A percentile compares a stretch with the other conserved stretches of the same genome.
phyloP scores from a whole-genome alignment of 352 stramenopile genomes.

The Globisporangium heterothallicum region DNA sequence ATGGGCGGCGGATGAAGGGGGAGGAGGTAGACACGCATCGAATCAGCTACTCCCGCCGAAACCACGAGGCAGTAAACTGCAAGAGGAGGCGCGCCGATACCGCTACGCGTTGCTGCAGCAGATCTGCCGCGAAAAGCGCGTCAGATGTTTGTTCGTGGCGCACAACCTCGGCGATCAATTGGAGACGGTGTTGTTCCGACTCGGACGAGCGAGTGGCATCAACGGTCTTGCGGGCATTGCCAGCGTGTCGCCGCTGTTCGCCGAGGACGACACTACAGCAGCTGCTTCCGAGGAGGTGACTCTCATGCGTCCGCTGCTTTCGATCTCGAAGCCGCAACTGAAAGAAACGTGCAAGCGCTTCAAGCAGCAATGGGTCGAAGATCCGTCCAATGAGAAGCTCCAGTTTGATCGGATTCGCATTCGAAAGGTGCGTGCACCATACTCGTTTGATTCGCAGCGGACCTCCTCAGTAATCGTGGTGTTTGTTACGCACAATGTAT shows the following conservation, averaged over 20 bases:
- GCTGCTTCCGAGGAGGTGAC: slow-evolving; percentile 8
- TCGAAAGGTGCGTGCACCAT: slow-evolving; percentile 42
- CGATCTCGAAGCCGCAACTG: slow-evolving; percentile 48
- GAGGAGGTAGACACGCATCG: background rate
- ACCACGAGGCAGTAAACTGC: slow-evolving; percentile 64
- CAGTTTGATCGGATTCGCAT: slow-evolving; percentile 80
- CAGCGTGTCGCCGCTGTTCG: slow-evolving; percentile 21
- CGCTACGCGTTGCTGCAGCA: slow-evolving; percentile 59
- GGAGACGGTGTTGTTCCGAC: slow-evolving; percentile 75
- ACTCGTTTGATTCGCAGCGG: slow-evolving; percentile 9
- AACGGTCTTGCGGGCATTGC: slow-evolving; percentile 72
- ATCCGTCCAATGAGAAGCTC: slow-evolving; percentile 75
- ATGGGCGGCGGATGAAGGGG: slow-evolving; percentile 26
- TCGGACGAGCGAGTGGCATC: slow-evolving; percentile 67
- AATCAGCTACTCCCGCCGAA: slow-evolving; percentile 12
- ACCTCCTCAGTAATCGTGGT: too few relatives aligned
- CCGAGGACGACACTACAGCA: background rate
- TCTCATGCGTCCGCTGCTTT: slow-evolving; percentile 61
- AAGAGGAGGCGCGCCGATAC: slow-evolving; percentile 62
- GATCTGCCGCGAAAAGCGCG: slow-evolving; percentile 41
- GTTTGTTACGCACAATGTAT: background rate
- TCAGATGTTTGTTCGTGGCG: slow-evolving; percentile 70
- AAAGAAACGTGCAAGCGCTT: slow-evolving; percentile 72
- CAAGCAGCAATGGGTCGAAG: slow-evolving; percentile 69
- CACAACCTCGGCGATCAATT: slow-evolving; percentile 78